Conservation (phyloP, 768 basidiomycete species). For the Rhizopogon vulgaris region DNA sequence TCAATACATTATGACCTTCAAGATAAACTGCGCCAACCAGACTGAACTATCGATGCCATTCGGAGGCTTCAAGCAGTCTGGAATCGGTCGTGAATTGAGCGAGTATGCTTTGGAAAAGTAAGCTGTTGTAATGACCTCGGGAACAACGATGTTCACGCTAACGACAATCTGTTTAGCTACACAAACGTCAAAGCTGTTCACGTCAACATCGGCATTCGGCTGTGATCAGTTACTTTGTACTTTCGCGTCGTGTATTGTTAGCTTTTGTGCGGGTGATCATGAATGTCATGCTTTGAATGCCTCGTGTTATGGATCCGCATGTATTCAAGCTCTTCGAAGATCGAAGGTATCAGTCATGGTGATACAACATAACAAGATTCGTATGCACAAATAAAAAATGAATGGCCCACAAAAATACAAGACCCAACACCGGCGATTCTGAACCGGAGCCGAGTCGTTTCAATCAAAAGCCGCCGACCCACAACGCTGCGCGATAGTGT, state of each 20-base stretch:
- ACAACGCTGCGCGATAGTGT: neutral
- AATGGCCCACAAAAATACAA: no score
- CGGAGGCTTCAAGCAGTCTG: slow-evolving; percentile 71
- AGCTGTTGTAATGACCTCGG: slow-evolving; percentile 11
- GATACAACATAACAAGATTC: no score
- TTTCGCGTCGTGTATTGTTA: no score
- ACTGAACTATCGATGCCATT: slow-evolving; percentile 52
- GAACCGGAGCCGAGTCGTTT: no score
- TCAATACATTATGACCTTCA: neutral
- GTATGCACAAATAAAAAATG: no score
- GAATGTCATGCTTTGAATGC: no score
- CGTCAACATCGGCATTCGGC: slow-evolving; percentile 36
- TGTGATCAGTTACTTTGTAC: neutral
- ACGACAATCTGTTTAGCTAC: slow-evolving; percentile 31
- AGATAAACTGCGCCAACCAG: slow-evolving; percentile 40
- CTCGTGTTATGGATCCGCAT: no score
- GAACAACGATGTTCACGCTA: neutral
- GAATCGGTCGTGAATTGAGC: slow-evolving; percentile 64
- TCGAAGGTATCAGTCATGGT: no score
- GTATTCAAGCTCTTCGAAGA: no score
- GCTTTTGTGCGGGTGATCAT: no score
- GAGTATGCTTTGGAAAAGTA: slow-evolving; percentile 52
- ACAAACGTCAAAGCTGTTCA: slow-evolving; percentile 57
- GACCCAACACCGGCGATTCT: no score
- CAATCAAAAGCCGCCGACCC: no score